Percentiles rank a stretch among this genome's conserved stretches.
phyloP scores from a whole-genome alignment of 352 stramenopile genomes.

The Phytophthora litchii region DNA sequence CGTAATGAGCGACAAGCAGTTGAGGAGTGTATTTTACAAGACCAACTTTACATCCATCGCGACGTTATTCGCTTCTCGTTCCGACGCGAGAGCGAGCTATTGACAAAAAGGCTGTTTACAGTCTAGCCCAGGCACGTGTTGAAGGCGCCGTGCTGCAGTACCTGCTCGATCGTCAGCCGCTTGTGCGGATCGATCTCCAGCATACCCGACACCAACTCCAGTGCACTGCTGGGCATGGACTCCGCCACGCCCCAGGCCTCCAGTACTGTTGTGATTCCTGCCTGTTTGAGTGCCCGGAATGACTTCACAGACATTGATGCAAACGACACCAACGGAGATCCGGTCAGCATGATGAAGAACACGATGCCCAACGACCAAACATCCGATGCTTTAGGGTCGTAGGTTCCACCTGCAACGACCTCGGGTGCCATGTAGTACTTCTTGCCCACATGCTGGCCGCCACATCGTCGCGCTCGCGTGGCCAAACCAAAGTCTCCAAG shows the following conservation, averaged over 20 bases:
- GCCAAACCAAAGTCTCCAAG: conserved; percentile 55
- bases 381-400: conserved; percentile 29
- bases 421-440: conserved; percentile 41
- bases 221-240: neutral
- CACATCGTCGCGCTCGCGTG: conserved; percentile 2
- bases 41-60: neutral
- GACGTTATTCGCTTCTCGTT: conserved; percentile 11
- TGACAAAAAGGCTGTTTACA: neutral
- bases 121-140: conserved; percentile 11
- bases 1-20: neutral
- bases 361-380: conserved; percentile 58
- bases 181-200: conserved; percentile 35
- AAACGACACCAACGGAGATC: conserved; percentile 38
- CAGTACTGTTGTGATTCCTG: conserved; percentile 10
- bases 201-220: conserved; percentile 32
- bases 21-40: conserved; percentile 5
- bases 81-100: conserved; percentile 8
- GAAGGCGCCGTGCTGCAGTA: conserved; percentile 24
- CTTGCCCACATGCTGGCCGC: conserved; percentile 28
- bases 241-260: conserved; percentile 10
- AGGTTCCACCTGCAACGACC: conserved; percentile 35
- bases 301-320: conserved; percentile 26
- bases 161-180: conserved; percentile 31
- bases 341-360: conserved; percentile 55
- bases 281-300: conserved; percentile 15